Evolutionary conservation across 1,284 basidiomycete genomes (phyloP), one percentile per base, ranked within the genome.

Genomic region (Porodaedalea pini): DNA sequence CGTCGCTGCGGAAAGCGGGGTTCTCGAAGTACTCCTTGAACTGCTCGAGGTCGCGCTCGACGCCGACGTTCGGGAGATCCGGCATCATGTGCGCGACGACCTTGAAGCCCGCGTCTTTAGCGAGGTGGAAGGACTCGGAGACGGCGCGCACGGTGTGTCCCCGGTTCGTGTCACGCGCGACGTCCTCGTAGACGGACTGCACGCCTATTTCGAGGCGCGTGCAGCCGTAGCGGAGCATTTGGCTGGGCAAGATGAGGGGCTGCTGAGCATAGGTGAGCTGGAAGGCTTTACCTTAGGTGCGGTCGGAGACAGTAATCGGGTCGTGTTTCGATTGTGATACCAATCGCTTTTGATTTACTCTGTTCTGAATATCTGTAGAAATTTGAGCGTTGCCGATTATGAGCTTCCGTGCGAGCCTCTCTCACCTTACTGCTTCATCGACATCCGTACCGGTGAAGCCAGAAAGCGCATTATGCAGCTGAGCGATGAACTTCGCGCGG

Each of bases 21-120:
- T 98, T 99, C 75, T 99, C 97, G 68, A 99, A 99, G 71, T 96
- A 99, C 64, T 92, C 91, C 70, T 98, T 96, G 81, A 99, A 99
- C 69, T 99, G 97, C 70, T 96, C 96, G 58, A 99, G 85, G 70
- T 99, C 96, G 48, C 96, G 85, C 75, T 99, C 96, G 55, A 97
- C 83, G 41, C 96, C 96, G 56, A 99, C 93, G 70, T 99, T 99
- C 11, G 97, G 97, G 5, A 99, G 82, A 74, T 97, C 88, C 55
- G 94, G 90, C 94, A 98, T 98, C 94, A 97, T 97, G 69, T 98
- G 94, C 17, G 94, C 94, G 40, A 98, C 95, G 56, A 98, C 94
- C 75, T 99, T 99, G 87, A 98, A 99, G 8, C 96, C 96, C 1
- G 96, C 96, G 66, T 99, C 96, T 73, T 99, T 99, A 34, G 95